These are phyloP conservation scores for Epichloe sylvatica DNA, from an alignment of 2,329 filamentous ascomycete species.

Conservation along the genomic window DNA sequence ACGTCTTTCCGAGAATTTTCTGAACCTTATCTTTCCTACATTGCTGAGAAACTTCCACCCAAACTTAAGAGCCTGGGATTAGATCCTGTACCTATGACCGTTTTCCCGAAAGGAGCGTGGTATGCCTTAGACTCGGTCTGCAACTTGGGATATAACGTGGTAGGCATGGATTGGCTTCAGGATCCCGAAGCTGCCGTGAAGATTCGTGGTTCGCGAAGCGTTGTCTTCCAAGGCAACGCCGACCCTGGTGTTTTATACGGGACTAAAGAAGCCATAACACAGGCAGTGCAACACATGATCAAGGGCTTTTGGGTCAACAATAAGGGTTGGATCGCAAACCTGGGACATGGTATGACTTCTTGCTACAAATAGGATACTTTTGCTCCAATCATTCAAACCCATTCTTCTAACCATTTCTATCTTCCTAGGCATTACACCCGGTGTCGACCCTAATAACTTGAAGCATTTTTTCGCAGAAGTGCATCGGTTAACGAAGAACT, in stretches of 20 bases:
- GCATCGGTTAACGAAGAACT: slow-evolving; percentile 49
- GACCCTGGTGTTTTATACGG: slow-evolving; percentile 91
- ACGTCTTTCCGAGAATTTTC: slow-evolving; percentile 71
- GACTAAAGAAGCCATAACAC: slow-evolving; percentile 64
- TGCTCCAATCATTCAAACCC: not conserved
- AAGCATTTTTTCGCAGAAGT: slow-evolving; percentile 92
- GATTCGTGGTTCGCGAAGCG: slow-evolving; percentile 57
- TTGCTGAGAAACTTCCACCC: slow-evolving; percentile 64
- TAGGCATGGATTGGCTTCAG: slow-evolving; percentile 90
- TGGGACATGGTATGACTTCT: slow-evolving; percentile 61
- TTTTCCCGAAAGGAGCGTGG: slow-evolving; percentile 97
- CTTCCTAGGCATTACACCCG: slow-evolving; percentile 70
- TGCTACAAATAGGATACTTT: not conserved
- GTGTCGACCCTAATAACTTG: slow-evolving; percentile 84
- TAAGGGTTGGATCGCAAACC: slow-evolving; percentile 91
- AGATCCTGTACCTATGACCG: slow-evolving; percentile 83
- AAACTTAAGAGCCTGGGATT: slow-evolving; percentile 60
- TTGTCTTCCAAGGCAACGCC: slow-evolving; percentile 86
- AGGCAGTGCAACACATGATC: slow-evolving; percentile 74
- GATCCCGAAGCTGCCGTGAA: slow-evolving; percentile 73
- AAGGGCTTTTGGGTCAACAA: slow-evolving; percentile 67
- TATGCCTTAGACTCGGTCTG: slow-evolving; percentile 82
- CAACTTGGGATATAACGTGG: slow-evolving; percentile 79
- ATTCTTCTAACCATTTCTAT: not conserved
- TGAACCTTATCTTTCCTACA: slow-evolving; percentile 73